These are phyloP conservation scores for Pseudozyma sp. DNA, from an alignment of 1,284 basidiomycete species.

Conservation along the genomic window DNA sequence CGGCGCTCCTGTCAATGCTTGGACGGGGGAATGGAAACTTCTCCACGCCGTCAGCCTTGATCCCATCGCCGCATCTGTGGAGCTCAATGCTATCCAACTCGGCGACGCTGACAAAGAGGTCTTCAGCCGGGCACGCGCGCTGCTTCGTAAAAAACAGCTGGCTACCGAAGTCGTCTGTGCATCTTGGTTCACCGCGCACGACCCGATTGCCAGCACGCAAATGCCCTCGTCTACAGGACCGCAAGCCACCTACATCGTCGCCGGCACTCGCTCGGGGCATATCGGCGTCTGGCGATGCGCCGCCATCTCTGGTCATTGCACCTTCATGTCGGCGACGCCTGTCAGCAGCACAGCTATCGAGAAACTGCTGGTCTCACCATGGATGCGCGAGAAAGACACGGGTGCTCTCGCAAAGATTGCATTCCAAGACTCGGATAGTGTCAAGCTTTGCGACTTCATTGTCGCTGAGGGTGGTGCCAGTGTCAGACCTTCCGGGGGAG, in stretches of 20 bases:
- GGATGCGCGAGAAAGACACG: neutral
- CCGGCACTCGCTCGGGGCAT: conserved; percentile 38
- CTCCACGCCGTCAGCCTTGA: conserved; percentile 17
- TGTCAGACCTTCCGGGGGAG: conserved; percentile 1
- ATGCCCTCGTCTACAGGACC: neutral
- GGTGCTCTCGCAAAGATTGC: conserved; percentile 19
- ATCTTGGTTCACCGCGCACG: conserved; percentile 10
- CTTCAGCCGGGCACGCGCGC: conserved; percentile 25
- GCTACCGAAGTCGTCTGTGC: conserved; percentile 30
- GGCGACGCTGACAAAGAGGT: conserved; percentile 2
- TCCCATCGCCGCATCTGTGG: conserved; percentile 1
- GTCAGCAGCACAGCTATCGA: conserved; percentile 32
- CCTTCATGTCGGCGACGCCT: conserved; percentile 15
- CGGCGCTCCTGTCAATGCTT: conserved; percentile 36
- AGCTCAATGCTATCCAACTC: neutral
- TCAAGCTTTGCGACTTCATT: conserved; percentile 17
- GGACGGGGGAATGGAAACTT: conserved; percentile 39
- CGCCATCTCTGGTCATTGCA: conserved; percentile 19
- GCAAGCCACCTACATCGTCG: conserved; percentile 17
- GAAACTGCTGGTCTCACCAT: conserved; percentile 11
- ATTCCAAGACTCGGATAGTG: conserved; percentile 25
- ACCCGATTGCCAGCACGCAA: neutral
- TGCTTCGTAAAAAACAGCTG: conserved; percentile 29
- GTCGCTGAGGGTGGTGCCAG: neutral
- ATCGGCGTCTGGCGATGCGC: conserved; percentile 32